Conservation (phyloP, 2,329 filamentous ascomycete species). For the Zelopaecilomyces penicillatus region DNA sequence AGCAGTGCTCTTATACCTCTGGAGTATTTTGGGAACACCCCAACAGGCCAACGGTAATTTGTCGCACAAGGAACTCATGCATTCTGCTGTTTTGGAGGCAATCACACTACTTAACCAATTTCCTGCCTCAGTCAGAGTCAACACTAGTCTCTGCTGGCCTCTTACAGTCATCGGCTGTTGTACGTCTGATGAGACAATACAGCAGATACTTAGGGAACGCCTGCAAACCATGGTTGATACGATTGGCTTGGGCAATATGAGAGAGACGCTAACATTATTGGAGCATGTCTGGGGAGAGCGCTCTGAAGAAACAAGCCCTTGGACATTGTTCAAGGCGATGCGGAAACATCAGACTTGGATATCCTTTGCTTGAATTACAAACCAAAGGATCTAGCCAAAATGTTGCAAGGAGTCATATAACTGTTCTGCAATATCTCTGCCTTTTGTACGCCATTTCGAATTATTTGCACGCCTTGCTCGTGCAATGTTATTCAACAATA, state of each 20-base stretch:
- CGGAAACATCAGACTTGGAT: constrained; percentile 38
- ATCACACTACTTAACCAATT: constrained; percentile 23
- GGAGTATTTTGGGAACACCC: constrained; percentile 25
- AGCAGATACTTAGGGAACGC: constrained; percentile 25
- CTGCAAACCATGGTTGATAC: constrained; percentile 25
- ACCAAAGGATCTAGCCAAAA: too few species aligned
- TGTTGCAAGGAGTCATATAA: too few species aligned
- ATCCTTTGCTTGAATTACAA: constrained; percentile 33
- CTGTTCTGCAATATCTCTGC: too few species aligned
- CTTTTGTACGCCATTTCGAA: too few species aligned
- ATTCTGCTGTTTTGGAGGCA: constrained; percentile 22
- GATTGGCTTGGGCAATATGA: constrained; percentile 38
- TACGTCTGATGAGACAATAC: constrained; percentile 24
- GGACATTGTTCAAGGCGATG: constrained; percentile 38
- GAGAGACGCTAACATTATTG: constrained; percentile 31
- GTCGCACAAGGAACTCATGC: constrained; percentile 18
- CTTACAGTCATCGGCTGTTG: constrained; percentile 30
- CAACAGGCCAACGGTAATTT: constrained; percentile 12
- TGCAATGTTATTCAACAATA: too few species aligned
- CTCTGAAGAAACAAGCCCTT: constrained; percentile 25
- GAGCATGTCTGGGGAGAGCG: constrained; percentile 34
- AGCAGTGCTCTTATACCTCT: constrained; percentile 35
- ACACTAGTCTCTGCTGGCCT: constrained; percentile 33
- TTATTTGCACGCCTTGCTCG: too few species aligned
- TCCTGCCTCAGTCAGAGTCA: constrained; percentile 24